Evolutionary conservation across 2,329 filamentous ascomycete genomes (phyloP).

Genomic region (Stagonosporopsis rhizophila): DNA sequence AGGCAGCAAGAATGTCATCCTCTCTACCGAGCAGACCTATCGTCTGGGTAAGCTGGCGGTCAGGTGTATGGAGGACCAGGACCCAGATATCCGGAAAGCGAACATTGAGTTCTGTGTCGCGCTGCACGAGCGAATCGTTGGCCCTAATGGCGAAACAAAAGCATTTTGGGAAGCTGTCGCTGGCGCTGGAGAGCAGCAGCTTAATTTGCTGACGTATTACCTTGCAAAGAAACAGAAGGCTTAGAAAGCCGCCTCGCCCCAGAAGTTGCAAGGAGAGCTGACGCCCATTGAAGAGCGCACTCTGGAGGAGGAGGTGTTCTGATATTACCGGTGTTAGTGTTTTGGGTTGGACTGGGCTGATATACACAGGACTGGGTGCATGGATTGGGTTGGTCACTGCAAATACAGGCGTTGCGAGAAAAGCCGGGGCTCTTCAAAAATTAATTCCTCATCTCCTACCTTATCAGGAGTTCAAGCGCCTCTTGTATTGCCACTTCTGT

Average conservation of each 20-base stretch:
- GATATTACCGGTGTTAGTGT: neutral
- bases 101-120: conserved; percentile 81
- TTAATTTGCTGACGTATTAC: conserved; percentile 82
- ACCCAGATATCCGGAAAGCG: conserved; percentile 64
- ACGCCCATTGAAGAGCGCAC: neutral
- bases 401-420: conserved; percentile 6
- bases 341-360: neutral
- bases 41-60: conserved; percentile 51
- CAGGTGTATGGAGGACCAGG: conserved; percentile 46
- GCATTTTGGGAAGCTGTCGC: conserved; percentile 73
- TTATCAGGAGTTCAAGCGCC: neutral
- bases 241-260: conserved; percentile 21
- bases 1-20: conserved; percentile 37
- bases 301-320: neutral
- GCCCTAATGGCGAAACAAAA: conserved; percentile 46
- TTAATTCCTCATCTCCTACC: neutral
- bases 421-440: neutral
- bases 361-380: neutral
- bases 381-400: neutral
- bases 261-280: neutral
- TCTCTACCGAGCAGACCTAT: conserved; percentile 45
- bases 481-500: neutral
- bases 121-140: conserved; percentile 61
- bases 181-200: conserved; percentile 71
- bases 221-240: conserved; percentile 61